Base-by-base conservation (phyloP, 805 yeast species). In the Yamadazyma tumulicola region DNA sequence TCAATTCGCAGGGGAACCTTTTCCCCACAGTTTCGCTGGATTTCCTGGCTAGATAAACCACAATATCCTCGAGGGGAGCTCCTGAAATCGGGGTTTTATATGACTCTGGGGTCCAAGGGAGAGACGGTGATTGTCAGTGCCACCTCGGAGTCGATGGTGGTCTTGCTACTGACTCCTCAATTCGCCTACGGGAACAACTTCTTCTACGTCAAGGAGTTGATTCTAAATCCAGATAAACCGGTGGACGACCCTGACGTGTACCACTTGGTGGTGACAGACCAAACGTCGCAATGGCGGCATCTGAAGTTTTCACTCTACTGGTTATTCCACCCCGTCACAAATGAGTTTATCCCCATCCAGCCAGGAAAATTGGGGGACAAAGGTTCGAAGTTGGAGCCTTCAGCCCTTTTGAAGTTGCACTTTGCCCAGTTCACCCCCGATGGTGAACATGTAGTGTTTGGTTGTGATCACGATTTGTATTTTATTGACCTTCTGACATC, bases 401-500 rank as follows among this genome's bases (percentile, higher is more conserved):
- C 39, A 6, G 29, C 24, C 3, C 41, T 62, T 15, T 46, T 46
- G 12, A 61, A 59, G 29, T 48, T 66, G 7, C 73, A 78, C 25
- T 75, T 74, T 46, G 85, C 79, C 1, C 59, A 69, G 22, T 81
- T 81, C 59, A 77, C 87, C 1, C 86, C 87, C 2, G 51, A 59
- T 9, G 79, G 77, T n/a, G 67, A 69, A 15, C 68, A 64, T 42
- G 52, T 82, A 7, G 62, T 79, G 2, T 81, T 74, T 51, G 80
- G 81, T 2, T 67, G 62, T 42, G 61, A 74, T 15, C 75, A 77
- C 48, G 69, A 85, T 45, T 41, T 85, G 5, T 81, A 60, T 46
- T 27, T 79, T 6, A 65, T 72, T 43, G 57, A 71, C 32, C 43
- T 75, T 8, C 27, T 21, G 0, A 16, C 46, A 8, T 31, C 42